Evolutionary conservation across 768 basidiomycete species (phyloP), one percentile per base, ranked within the genome.

Genomic region (Arthromyces matolae): DNA sequence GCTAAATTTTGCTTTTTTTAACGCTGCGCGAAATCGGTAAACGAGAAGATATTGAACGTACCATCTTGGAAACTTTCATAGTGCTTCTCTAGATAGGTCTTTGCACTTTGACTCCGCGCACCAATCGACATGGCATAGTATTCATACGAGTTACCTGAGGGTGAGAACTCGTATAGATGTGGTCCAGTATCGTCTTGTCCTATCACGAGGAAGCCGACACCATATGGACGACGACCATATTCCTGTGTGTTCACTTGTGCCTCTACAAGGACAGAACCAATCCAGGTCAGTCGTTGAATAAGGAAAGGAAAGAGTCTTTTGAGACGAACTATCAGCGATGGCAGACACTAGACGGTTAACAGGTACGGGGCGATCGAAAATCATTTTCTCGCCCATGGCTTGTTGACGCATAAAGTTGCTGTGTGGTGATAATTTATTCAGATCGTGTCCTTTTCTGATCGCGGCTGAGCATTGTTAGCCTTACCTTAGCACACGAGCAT

Each of bases 361-460:
- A 43, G 96, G 96, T 40, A 96, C 81, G 18, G 93, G 90, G 34
- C 96, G 83, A 69, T 90, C 95, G 75, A 93, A 96, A 40, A 89
- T 71, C 95, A 99, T 97, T 56, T 85, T 84, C 10, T 88, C 90
- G 25, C 82, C 81, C 86, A 98, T 93, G 40, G 96, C 95, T 71
- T 98, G 92, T 66, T 98, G 96, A 31, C 96, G 82, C 96, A 99
- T 98, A 66, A 95, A 97, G 72, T 99, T 98, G 65, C 95, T 97
- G 59, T 3, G 48, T 5, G 24, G 24, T 3, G 27, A 16, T 13
- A 33, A 12, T 23, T 31, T 34, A 10, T 31, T 40, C 2, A 47
- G 45, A 49, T 46, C 19, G 31, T 27, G 29, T 39, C 19, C 8
- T 18, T 8, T 16, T 37, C 28, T 23, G 8, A 5, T n/a, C n/a